Conservation (phyloP, 1,139 yeast species). For the Nakaseomyces glabratus region DNA sequence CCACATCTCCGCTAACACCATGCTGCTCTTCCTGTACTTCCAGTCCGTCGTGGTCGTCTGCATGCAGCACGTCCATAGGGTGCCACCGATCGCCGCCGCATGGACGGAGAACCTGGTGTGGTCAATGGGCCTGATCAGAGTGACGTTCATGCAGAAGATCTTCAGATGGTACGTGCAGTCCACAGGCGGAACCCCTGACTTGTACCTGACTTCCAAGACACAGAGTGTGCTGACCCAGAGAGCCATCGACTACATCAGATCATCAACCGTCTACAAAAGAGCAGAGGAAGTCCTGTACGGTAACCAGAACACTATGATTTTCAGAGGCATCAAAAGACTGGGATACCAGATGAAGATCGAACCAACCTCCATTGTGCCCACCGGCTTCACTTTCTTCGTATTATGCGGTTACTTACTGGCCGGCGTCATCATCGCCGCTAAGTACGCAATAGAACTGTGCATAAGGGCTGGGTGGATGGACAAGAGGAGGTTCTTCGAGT, state of each 20-base stretch:
- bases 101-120: constrained; percentile 79
- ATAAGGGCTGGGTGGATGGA: constrained; percentile 37
- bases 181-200: constrained; percentile 66
- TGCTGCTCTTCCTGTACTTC: constrained; percentile 64
- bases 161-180: constrained; percentile 76
- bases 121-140: constrained; percentile 74
- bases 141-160: constrained; percentile 62
- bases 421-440: constrained; percentile 38
- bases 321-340: constrained; percentile 66
- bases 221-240: constrained; percentile 62
- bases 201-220: constrained; percentile 48
- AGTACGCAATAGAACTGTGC: constrained; percentile 41
- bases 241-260: constrained; percentile 33
- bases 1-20: constrained; percentile 66
- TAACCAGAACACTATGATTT: constrained; percentile 42
- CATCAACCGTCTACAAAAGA: constrained; percentile 26
- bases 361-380: constrained; percentile 59
- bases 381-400: constrained; percentile 67
- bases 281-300: constrained; percentile 32
- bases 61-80: constrained; percentile 63
- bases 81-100: constrained; percentile 72
- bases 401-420: constrained; percentile 56
- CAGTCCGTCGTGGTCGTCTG: constrained; percentile 67
- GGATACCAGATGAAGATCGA: constrained; percentile 60
- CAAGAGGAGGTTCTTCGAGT: constrained; percentile 39